These are phyloP conservation scores for Kwoniella mangroviensis DNA, from an alignment of 768 basidiomycete genomes.

Conservation along the genomic window DNA sequence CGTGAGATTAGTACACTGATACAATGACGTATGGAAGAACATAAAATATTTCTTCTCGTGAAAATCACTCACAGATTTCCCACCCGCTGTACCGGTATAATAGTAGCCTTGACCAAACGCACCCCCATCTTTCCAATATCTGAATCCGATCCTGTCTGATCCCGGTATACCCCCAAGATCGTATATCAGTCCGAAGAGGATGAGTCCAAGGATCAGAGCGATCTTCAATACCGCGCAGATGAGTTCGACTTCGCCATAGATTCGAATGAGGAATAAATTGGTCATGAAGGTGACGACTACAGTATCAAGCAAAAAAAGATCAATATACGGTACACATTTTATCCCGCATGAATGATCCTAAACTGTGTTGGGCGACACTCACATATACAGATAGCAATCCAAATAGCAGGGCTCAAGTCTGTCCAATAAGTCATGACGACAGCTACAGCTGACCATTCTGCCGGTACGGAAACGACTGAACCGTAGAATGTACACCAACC, in stretches of 20 bases:
- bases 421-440: constrained; percentile 30
- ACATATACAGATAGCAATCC: constrained; percentile 32
- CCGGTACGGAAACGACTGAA: constrained; percentile 21
- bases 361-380: not conserved
- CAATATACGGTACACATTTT: too few relatives aligned
- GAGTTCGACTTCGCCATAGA: constrained; percentile 39
- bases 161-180: constrained; percentile 37
- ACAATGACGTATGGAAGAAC: too few relatives aligned
- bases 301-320: not conserved
- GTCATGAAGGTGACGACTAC: constrained; percentile 57
- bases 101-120: constrained; percentile 21
- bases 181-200: constrained; percentile 31
- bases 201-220: constrained; percentile 30
- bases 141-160: constrained; percentile 33
- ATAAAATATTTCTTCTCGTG: not conserved
- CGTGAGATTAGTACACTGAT: too few relatives aligned
- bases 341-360: too few relatives aligned
- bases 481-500: constrained; percentile 35
- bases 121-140: constrained; percentile 42
- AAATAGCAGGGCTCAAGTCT: constrained; percentile 33
- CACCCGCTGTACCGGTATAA: not conserved
- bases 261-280: constrained; percentile 55
- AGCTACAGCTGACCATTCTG: constrained; percentile 29
- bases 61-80: not conserved
- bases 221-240: constrained; percentile 33